These are phyloP conservation scores for Neonectria punicea DNA, from an alignment of 2,329 filamentous ascomycete species.

Conservation along the genomic window DNA sequence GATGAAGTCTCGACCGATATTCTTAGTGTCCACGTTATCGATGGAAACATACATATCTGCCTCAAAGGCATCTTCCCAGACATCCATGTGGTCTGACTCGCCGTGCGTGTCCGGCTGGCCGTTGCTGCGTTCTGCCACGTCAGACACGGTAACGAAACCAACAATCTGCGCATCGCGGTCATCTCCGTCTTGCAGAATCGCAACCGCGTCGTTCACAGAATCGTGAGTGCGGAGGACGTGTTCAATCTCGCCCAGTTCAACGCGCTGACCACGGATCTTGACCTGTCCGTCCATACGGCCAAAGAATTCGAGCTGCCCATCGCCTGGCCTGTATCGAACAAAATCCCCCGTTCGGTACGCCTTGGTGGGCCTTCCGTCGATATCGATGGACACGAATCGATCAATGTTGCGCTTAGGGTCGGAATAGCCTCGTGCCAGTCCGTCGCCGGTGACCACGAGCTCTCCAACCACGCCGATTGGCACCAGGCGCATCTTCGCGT, in stretches of 20 bases:
- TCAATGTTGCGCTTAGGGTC: not conserved
- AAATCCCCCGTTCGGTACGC: conserved; percentile 33
- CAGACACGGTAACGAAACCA: not conserved
- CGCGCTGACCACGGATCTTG: conserved; percentile 36
- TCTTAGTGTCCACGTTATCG: conserved; percentile 12
- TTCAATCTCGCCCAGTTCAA: conserved; percentile 38
- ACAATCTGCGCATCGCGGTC: not conserved
- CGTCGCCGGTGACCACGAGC: conserved; percentile 41
- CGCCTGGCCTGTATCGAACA: conserved; percentile 21
- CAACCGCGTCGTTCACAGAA: not conserved
- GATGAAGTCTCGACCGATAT: conserved; percentile 37
- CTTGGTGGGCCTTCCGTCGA: not conserved
- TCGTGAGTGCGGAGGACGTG: not conserved
- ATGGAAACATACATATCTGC: conserved; percentile 24
- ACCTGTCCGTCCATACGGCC: conserved; percentile 36
- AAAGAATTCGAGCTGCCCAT: conserved; percentile 26
- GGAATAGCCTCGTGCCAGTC: not conserved
- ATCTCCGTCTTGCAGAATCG: not conserved
- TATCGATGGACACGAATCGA: not conserved
- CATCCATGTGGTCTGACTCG: conserved; percentile 4
- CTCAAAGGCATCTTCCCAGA: conserved; percentile 27
- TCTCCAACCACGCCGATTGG: conserved; percentile 43
- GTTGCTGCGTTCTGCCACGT: not conserved
- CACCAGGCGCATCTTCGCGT: conserved; percentile 34
- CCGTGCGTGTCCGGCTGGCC: not conserved